Percentiles rank a stretch among this genome's conserved stretches.
These are phyloP conservation scores for Sugiyamaella xylanicola DNA, from an alignment of 1,139 yeast genomes.

Conservation along the genomic window DNA sequence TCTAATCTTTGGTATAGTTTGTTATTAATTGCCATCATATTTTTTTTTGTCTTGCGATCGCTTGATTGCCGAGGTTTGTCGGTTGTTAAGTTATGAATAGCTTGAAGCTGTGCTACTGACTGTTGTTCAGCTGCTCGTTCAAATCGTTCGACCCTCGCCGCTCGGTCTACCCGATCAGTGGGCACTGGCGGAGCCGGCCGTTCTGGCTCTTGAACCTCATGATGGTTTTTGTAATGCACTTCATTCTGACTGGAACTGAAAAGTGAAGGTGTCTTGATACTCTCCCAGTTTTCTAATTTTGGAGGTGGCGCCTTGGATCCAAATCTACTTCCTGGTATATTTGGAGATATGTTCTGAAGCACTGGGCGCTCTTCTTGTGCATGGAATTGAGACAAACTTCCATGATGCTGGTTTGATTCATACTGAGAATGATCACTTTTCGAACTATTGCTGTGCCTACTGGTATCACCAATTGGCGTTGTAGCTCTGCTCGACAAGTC, in stretches of 20 bases:
- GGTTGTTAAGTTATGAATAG: not conserved
- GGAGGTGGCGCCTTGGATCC: slow-evolving; percentile 17
- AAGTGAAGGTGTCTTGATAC: not conserved
- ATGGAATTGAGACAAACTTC: not conserved
- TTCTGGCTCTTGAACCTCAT: slow-evolving; percentile 13
- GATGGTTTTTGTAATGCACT: not conserved
- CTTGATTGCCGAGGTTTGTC: slow-evolving; percentile 4
- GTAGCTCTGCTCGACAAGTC: slow-evolving; percentile 10
- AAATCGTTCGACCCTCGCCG: slow-evolving; percentile 4
- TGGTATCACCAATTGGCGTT: slow-evolving; percentile 9
- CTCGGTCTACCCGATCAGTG: slow-evolving; percentile 14
- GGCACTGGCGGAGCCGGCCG: slow-evolving; percentile 19
- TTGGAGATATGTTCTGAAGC: slow-evolving; percentile 20
- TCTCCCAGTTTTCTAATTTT: slow-evolving; percentile 20
- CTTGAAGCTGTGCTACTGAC: not conserved
- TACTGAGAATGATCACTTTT: not conserved
- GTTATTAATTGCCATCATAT: slow-evolving; percentile 52
- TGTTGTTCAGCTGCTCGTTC: slow-evolving; percentile 12
- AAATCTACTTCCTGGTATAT: slow-evolving; percentile 18
- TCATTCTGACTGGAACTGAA: not conserved
- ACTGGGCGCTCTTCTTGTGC: slow-evolving; percentile 14
- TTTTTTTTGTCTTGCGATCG: slow-evolving; percentile 32
- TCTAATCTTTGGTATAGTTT: slow-evolving; percentile 73
- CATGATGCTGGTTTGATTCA: not conserved
- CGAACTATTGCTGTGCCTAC: slow-evolving; percentile 6